phyloP scores from a whole-genome alignment of 306 rosid species.

The Fragaria vesca region DNA sequence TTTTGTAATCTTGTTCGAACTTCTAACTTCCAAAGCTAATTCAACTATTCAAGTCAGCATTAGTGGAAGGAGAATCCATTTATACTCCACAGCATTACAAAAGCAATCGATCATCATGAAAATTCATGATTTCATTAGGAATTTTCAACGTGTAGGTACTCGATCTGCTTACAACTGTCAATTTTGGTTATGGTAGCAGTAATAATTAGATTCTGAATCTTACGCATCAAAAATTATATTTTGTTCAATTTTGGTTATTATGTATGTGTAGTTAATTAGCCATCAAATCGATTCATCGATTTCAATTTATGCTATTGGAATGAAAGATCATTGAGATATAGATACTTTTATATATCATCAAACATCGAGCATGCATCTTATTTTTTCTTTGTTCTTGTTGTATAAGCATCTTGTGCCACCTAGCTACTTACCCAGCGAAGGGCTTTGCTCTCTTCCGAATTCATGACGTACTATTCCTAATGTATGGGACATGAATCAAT shows the following conservation, averaged over 20 bases:
- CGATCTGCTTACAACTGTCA: not conserved
- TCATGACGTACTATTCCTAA: not conserved
- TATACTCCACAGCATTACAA: not conserved
- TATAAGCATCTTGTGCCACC: not conserved
- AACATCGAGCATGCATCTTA: no score
- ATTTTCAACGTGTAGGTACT: constrained; percentile 4
- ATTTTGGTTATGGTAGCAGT: not conserved
- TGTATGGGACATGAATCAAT: not conserved
- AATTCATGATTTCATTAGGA: not conserved
- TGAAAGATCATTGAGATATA: no score
- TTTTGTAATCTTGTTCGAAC: not conserved
- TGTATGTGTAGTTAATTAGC: no score
- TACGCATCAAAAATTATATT: not conserved
- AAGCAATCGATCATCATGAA: not conserved
- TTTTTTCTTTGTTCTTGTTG: no score
- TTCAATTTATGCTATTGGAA: no score
- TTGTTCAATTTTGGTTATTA: not conserved
- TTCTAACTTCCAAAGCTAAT: not conserved
- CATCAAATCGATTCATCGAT: no score
- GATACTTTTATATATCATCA: no score
- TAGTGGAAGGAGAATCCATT: constrained; percentile 23
- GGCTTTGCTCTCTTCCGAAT: not conserved
- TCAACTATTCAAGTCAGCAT: not conserved
- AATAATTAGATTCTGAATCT: not conserved
- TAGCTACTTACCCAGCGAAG: no score